Conservation (phyloP, 768 basidiomycete species). For the Mrakia blollopis region DNA sequence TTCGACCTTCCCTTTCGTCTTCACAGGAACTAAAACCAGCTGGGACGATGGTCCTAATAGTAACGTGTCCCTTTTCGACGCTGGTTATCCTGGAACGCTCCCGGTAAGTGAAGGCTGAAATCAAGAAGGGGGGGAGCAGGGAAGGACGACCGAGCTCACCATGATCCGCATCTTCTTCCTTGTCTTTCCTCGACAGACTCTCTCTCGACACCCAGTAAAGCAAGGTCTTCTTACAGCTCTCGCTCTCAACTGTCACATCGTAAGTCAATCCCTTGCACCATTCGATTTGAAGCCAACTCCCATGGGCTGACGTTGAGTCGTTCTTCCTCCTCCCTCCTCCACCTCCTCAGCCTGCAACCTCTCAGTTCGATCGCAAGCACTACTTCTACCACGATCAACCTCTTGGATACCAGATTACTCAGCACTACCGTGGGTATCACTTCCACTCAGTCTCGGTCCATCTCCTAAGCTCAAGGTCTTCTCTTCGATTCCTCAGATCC, state of each 20-base stretch:
- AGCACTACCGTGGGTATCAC: slow-evolving; percentile 67
- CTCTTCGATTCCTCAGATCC: slow-evolving; percentile 56
- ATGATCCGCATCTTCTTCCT: slow-evolving; percentile 50
- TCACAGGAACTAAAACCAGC: slow-evolving; percentile 48
- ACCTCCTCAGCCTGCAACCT: slow-evolving; percentile 57
- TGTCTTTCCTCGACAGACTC: slow-evolving; percentile 52
- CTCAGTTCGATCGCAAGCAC: slow-evolving; percentile 92
- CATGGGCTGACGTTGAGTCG: not conserved
- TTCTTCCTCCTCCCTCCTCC: no score
- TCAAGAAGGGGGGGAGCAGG: not conserved
- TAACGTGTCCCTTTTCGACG: slow-evolving; percentile 71
- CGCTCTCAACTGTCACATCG: slow-evolving; percentile 54
- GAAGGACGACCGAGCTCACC: slow-evolving; percentile 6
- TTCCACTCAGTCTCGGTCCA: not conserved
- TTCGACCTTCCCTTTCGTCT: not conserved
- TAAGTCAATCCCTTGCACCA: slow-evolving; percentile 29
- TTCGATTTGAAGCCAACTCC: not conserved
- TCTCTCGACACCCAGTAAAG: slow-evolving; percentile 52
- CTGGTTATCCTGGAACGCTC: slow-evolving; percentile 86
- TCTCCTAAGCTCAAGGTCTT: not conserved
- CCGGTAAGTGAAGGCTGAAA: slow-evolving; percentile 56
- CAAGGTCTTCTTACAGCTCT: slow-evolving; percentile 75
- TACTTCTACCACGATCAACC: slow-evolving; percentile 97
- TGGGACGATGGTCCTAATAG: slow-evolving; percentile 63
- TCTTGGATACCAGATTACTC: slow-evolving; percentile 93